Evolutionary conservation across 2,329 filamentous ascomycete genomes (phyloP), one percentile per base, ranked within the genome.

Genomic region (Grosmannia penicillata): DNA sequence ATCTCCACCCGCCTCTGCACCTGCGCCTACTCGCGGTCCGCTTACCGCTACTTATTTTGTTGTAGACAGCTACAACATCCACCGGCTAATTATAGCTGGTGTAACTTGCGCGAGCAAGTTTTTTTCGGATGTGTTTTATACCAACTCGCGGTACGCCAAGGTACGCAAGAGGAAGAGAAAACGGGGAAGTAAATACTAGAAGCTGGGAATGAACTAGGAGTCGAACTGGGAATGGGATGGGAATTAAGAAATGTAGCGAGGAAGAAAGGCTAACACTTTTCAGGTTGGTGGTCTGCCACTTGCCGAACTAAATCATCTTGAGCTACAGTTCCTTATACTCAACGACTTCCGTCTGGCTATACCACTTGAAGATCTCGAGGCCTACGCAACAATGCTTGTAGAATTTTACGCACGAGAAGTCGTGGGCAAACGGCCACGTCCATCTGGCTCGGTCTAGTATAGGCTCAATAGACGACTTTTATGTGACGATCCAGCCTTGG

Each of bases 51-150:
- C 70, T 8, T 75, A 72, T 43, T 96, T 98, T 54, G 89, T 96
- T 29, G 91, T 96, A 10, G 91, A 98, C 61, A 96, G 91, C 61
- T 98, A 91, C 65, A 98, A 98, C 60, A 96, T 98, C 46, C 91
- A 98, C 56, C 78, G 91, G 39, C 66, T 98, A 39, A 87, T 96
- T 39, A 98, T 98, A 55, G 85, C 91, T 3, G 91, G 89, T 26
- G 91, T 98, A 32, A 98, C 91, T 4, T 96, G 91, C 59, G 87
- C 91, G 6, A 96, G 89, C 72, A 98, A 98, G 60, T 98, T 96
- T 68, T 98, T 98, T 61, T 96, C 89, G 6, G 75, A 98, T 61
- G 89, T 96, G 29, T 98, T 98, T 52, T 98, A 96, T 56, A 98
- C 91, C 9, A 98, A 98, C 59, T 96, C 91, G 39, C 75, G 91